These are phyloP conservation scores for Malassezia nana DNA, from an alignment of 1,284 basidiomycete genomes.

Conservation along the genomic window DNA sequence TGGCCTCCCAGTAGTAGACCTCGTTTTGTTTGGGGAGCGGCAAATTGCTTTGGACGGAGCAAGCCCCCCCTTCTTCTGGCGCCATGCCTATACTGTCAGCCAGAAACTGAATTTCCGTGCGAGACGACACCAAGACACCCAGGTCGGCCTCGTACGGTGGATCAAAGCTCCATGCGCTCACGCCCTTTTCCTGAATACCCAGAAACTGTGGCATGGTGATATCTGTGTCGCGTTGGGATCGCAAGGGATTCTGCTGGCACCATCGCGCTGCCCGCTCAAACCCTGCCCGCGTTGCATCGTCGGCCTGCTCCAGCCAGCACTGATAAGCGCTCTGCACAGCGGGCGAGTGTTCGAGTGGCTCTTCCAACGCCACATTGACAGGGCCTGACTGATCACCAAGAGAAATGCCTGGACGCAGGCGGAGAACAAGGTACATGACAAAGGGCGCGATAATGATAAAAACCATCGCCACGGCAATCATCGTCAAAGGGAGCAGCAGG, in stretches of 20 bases:
- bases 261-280: slow-evolving; percentile 81
- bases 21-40: slow-evolving; percentile 48
- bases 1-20: slow-evolving; percentile 48
- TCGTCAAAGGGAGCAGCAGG: slow-evolving; percentile 56
- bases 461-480: slow-evolving; percentile 81
- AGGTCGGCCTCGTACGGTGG: slow-evolving; percentile 46
- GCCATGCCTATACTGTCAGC: slow-evolving; percentile 46
- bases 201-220: slow-evolving; percentile 47
- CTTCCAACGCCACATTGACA: slow-evolving; percentile 76
- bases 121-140: slow-evolving; percentile 41
- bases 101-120: slow-evolving; percentile 47
- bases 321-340: slow-evolving; percentile 81
- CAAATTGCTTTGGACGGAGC: slow-evolving; percentile 44
- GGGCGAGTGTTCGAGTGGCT: slow-evolving; percentile 64
- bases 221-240: slow-evolving; percentile 34
- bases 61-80: slow-evolving; percentile 44
- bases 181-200: slow-evolving; percentile 47
- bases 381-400: slow-evolving; percentile 82
- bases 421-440: slow-evolving; percentile 38
- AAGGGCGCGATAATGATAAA: slow-evolving; percentile 44
- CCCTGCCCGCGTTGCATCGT: slow-evolving; percentile 60
- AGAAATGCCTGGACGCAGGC: slow-evolving; percentile 46
- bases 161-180: slow-evolving; percentile 46
- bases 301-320: slow-evolving; percentile 78
- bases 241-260: slow-evolving; percentile 39